Base-by-base conservation (phyloP, 176 grass and related monocot species). In the Musa beccarii region DNA sequence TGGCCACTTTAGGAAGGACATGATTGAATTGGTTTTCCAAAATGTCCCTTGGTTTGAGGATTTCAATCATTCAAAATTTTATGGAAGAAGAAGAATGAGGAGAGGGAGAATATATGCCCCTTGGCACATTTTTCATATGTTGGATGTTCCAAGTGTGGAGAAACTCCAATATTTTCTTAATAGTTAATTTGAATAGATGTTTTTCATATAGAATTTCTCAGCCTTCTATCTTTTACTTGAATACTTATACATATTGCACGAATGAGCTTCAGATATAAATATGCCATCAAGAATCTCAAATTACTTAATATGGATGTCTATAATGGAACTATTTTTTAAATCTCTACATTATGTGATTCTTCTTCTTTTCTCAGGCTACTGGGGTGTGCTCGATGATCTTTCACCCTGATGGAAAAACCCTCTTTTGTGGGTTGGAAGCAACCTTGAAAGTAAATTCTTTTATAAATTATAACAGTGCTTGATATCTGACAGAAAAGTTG, bases 321-420 rank as follows among this genome's bases (percentile, higher is more conserved):
- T 67, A 9, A 54, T 28, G 63, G 14, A 9, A 12, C 56, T 49
- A 68, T 65, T 2, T 49, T 63, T 53, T 13, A 80, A 73, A 25
- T 73, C 21, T 69, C 70, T 14, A 43, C 15, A 21, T 75, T 51
- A 73, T 51, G 20, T 55, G 54, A 24, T 63, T 53, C 29, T 61
- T 12, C 22, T 75, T 51, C 57, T 78, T 71, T 79, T 23, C 78
- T 66, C 80, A 98, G 95, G 84, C 57, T 59, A 85, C 84, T 14
- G 82, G 82, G 53, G 84, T 93, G 68, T 56, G 77, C 68, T 90
- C 95, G 59, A 98, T 86, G 84, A 83, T 90, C 62, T 98, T 98
- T 87, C 95, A 98, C 21, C 95, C 95, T 63, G 95, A 98, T 87
- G 95, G 95, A 26, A 88, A 89, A 84, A 93, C 90, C 68, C 71